A percentile compares a stretch with the other conserved stretches of the same genome.
phyloP scores from a whole-genome alignment of 805 yeast species.

The Scheffersomyces amazonensis region DNA sequence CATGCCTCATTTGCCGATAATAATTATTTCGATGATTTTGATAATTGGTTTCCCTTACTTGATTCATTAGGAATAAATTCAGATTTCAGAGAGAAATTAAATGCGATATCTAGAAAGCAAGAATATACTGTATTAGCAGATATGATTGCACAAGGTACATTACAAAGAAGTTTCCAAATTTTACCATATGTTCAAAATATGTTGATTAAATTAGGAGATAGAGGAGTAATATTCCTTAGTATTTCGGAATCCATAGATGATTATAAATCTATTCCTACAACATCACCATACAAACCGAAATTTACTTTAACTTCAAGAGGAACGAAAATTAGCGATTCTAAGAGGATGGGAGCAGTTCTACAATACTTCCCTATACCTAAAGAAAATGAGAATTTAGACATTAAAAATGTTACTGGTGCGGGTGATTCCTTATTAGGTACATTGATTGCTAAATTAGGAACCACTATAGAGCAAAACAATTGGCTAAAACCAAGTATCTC shows the following conservation, averaged over 20 bases:
- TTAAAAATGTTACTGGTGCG: conserved; percentile 79
- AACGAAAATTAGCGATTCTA: conserved; percentile 1
- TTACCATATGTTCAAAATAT: conserved; percentile 71
- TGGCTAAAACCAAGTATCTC: conserved; percentile 24
- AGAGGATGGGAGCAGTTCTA: conserved; percentile 50
- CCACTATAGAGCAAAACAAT: conserved; percentile 12
- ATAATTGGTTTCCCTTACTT: conserved; percentile 71
- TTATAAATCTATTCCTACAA: conserved; percentile 32
- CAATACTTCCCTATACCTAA: conserved; percentile 56
- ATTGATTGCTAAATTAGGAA: conserved; percentile 36
- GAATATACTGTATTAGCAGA: conserved; percentile 16
- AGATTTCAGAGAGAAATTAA: conserved; percentile 45
- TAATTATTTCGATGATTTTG: conserved; percentile 47
- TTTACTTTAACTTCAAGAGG: conserved; percentile 20
- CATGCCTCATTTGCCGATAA: conserved; percentile 44
- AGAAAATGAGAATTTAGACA: conserved; percentile 25
- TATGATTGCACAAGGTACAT: conserved; percentile 40
- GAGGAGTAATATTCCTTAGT: conserved; percentile 51
- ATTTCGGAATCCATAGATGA: conserved; percentile 30
- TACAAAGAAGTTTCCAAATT: conserved; percentile 69
- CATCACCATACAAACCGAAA: conserved; percentile 24
- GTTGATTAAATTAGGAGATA: conserved; percentile 62
- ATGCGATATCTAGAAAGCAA: conserved; percentile 21
- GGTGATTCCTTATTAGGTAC: conserved; percentile 81
- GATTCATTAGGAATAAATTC: conserved; percentile 56